Percentiles rank a stretch among this genome's conserved stretches.
phyloP scores from a whole-genome alignment of 306 rosid genomes.

The Gillenia trifoliata region DNA sequence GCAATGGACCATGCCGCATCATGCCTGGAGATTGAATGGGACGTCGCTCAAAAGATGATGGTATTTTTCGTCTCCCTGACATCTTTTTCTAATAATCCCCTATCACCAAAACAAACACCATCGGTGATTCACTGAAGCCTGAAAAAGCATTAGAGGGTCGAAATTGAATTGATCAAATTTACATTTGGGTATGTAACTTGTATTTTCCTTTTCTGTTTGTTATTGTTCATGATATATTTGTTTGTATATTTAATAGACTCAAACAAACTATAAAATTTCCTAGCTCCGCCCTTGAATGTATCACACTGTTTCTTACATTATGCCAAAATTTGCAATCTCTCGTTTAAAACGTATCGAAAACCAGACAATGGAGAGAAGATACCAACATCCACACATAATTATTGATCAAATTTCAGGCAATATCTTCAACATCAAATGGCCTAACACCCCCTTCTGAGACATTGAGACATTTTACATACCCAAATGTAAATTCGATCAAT shows the following conservation, averaged over 20 bases:
- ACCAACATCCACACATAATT: background rate
- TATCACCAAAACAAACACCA: slow-evolving; percentile 17
- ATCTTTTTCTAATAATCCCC: slow-evolving; percentile 18
- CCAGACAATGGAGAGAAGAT: background rate
- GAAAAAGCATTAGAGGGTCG: too few species aligned
- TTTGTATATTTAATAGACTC: too few species aligned
- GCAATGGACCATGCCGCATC: slow-evolving; percentile 55
- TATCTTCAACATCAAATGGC: background rate
- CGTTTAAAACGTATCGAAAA: background rate
- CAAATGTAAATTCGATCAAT: background rate
- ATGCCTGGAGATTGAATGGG: slow-evolving; percentile 39
- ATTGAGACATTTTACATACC: background rate
- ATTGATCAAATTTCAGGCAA: background rate
- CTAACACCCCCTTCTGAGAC: too few species aligned
- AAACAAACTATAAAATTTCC: too few species aligned
- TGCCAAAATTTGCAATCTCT: background rate
- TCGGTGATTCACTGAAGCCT: too few species aligned
- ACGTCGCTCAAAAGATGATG: slow-evolving; percentile 31
- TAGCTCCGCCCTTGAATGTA: too few species aligned
- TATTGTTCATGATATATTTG: too few species aligned
- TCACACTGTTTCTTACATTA: background rate
- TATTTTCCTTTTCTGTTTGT: too few species aligned
- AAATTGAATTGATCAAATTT: too few species aligned
- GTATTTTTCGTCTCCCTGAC: slow-evolving; percentile 42
- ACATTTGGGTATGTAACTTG: too few species aligned